Conservation (phyloP, 2,329 filamentous ascomycete genomes). For the Pestalotiopsis sp. region DNA sequence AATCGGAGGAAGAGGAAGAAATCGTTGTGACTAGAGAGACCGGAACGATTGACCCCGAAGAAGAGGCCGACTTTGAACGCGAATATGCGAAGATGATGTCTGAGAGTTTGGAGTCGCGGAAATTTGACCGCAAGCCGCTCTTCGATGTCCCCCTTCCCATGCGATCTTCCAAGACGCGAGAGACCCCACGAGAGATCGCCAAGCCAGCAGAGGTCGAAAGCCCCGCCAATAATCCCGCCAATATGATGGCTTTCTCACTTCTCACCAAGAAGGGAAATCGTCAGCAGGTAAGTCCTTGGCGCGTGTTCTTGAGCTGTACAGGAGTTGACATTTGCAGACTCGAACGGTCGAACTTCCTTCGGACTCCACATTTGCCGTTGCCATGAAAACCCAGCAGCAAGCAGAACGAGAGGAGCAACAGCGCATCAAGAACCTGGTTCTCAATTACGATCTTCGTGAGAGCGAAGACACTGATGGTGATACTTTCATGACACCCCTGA, state of each 20-base stretch:
- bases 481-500: constrained; percentile 44
- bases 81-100: constrained; percentile 99
- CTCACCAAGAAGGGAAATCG: constrained; percentile 95
- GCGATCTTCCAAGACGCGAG: constrained; percentile 65
- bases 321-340: constrained; percentile 56
- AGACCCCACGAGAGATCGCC: constrained; percentile 60
- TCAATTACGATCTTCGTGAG: constrained; percentile 94
- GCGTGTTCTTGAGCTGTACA: not conserved
- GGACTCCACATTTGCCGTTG: constrained; percentile 92
- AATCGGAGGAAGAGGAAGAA: constrained; percentile 81
- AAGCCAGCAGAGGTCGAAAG: constrained; percentile 32
- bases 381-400: constrained; percentile 94
- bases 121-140: constrained; percentile 90
- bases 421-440: constrained; percentile 94
- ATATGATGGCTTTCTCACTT: constrained; percentile 95
- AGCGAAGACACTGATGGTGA: constrained; percentile 81
- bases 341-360: constrained; percentile 87
- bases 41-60: constrained; percentile 88
- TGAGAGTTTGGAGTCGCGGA: constrained; percentile 92
- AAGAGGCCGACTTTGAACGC: constrained; percentile 95
- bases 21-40: constrained; percentile 92
- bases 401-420: constrained; percentile 96
- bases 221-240: constrained; percentile 40
- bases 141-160: constrained; percentile 99
- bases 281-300: constrained; percentile 67